These are phyloP conservation scores for Anaeramoeba flamelloides DNA, from an alignment of 78 protist genomes.

Conservation along the genomic window DNA sequence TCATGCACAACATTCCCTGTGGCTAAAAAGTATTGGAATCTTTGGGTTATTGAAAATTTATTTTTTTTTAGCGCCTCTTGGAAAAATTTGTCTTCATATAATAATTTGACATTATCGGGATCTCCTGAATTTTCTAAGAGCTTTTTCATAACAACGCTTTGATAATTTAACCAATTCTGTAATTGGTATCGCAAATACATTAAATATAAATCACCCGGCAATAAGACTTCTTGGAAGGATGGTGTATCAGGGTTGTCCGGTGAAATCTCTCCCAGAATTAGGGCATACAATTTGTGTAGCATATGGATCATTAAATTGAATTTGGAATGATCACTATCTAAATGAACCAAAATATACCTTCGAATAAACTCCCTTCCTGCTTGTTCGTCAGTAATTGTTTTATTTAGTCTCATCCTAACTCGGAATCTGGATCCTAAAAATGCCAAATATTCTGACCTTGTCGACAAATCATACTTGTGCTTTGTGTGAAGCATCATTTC, in stretches of 20 bases:
- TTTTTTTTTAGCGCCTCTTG: no score
- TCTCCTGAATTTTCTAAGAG: no score
- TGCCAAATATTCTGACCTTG: conserved; percentile 26
- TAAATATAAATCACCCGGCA: conserved; percentile 70
- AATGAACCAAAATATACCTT: conserved; percentile 52
- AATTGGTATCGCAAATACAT: no score
- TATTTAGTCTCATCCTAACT: neutral
- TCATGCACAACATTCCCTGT: conserved; percentile 75
- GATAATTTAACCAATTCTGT: no score
- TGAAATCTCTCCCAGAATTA: no score
- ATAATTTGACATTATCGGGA: no score
- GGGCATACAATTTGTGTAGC: no score
- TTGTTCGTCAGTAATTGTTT: conserved; percentile 3
- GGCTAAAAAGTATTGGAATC: conserved; percentile 49
- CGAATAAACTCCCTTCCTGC: conserved; percentile 40
- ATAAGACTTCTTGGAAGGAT: conserved; percentile 51
- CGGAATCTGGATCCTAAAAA: conserved; percentile 43
- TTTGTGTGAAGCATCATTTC: conserved; percentile 42
- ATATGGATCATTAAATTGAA: conserved; percentile 48
- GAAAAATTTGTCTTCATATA: no score
- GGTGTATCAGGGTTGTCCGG: conserved; percentile 62
- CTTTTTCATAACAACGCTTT: no score
- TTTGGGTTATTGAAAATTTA: no score
- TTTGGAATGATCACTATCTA: conserved; percentile 46
- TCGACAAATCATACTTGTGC: conserved; percentile 13